Conservation (phyloP, 2,329 filamentous ascomycete genomes). For the Elsinoe necatrix region DNA sequence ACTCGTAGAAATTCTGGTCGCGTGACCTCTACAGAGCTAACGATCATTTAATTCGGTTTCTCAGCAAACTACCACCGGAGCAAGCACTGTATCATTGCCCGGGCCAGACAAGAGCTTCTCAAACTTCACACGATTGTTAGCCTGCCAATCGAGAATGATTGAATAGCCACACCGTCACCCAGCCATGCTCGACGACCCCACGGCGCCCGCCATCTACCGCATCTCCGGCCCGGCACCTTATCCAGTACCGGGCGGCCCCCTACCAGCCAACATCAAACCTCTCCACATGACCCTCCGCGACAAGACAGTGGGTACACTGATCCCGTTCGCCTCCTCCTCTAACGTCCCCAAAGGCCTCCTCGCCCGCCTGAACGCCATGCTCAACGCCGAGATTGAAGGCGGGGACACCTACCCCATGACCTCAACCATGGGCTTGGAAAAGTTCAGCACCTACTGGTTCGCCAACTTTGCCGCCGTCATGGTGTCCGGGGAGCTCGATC, state of each 20-base stretch:
- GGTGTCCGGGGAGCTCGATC: slow-evolving; percentile 57
- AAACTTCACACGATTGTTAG: neutral
- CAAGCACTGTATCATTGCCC: no score
- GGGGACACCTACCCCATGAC: slow-evolving; percentile 89
- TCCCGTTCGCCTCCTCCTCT: slow-evolving; percentile 69
- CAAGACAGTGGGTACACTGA: slow-evolving; percentile 73
- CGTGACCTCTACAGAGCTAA: neutral
- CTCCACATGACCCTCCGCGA: slow-evolving; percentile 76
- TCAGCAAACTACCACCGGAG: no score
- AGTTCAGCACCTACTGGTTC: slow-evolving; percentile 81
- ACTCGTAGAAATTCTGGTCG: neutral
- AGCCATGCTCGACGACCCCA: slow-evolving; percentile 70
- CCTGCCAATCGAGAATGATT: no score
- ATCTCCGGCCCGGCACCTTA: slow-evolving; percentile 59
- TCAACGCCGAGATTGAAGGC: slow-evolving; percentile 85
- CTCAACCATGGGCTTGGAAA: slow-evolving; percentile 62
- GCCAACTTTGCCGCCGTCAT: slow-evolving; percentile 83
- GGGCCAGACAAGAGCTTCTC: no score
- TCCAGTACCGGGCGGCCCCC: slow-evolving; percentile 52
- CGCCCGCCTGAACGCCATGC: slow-evolving; percentile 69
- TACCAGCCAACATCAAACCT: slow-evolving; percentile 61
- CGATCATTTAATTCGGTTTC: neutral
- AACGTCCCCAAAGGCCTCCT: slow-evolving; percentile 70
- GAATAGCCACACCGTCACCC: slow-evolving; percentile 34
- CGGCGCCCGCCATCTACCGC: slow-evolving; percentile 60